These are phyloP conservation scores for Cutaneotrichosporon sp. DNA, from an alignment of 1,284 basidiomycete genomes.

Conservation along the genomic window DNA sequence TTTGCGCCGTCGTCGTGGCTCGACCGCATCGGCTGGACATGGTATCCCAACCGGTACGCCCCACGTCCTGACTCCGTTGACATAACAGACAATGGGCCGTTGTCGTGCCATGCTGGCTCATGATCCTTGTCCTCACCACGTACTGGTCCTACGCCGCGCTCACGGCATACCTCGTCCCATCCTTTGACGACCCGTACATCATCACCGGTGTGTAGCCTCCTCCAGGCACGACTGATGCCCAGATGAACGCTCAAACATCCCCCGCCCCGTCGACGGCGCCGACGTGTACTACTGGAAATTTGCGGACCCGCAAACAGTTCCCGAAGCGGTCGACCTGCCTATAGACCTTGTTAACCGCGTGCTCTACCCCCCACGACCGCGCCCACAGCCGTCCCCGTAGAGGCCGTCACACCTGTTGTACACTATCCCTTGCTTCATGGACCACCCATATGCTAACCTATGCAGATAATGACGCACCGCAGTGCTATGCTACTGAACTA, in stretches of 20 bases:
- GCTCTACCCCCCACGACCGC: slow-evolving; percentile 49
- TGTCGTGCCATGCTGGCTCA: slow-evolving; percentile 72
- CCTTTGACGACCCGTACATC: slow-evolving; percentile 60
- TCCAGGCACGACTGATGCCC: neutral
- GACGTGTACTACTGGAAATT: slow-evolving; percentile 29
- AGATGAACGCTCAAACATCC: slow-evolving; percentile 10
- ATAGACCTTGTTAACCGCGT: slow-evolving; percentile 72
- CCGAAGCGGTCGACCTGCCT: slow-evolving; percentile 72
- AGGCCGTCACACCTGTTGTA: neutral
- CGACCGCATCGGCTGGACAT: slow-evolving; percentile 60
- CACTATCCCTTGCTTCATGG: neutral
- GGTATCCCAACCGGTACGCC: slow-evolving; percentile 79
- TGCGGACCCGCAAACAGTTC: slow-evolving; percentile 51
- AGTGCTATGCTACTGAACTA: neutral
- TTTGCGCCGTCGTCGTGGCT: slow-evolving; percentile 57
- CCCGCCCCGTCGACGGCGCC: neutral
- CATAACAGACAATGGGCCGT: slow-evolving; percentile 71
- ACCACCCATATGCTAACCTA: neutral
- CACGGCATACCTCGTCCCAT: slow-evolving; percentile 64
- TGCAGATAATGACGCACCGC: neutral
- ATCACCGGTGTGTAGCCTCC: slow-evolving; percentile 56
- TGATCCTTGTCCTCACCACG: slow-evolving; percentile 65
- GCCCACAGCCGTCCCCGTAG: neutral
- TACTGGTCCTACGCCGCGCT: slow-evolving; percentile 73
- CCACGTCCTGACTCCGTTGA: neutral